phyloP scores from a whole-genome alignment of 2,329 filamentous ascomycete genomes.

The Fusarium sulawesiense region DNA sequence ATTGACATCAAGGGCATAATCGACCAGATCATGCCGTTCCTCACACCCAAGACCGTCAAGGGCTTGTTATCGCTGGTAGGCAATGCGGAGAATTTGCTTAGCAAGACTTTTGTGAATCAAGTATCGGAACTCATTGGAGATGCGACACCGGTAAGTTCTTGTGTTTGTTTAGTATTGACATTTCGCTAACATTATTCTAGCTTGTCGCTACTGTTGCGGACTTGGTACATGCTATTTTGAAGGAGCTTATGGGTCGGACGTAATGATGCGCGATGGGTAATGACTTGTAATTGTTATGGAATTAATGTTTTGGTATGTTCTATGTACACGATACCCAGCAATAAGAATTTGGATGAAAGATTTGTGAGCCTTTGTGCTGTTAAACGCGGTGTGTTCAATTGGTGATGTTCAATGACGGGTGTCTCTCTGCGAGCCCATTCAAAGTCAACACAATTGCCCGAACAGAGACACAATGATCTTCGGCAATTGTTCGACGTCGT shows the following conservation, averaged over 20 bases:
- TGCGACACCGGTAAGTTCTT: slow-evolving; percentile 38
- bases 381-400: no score
- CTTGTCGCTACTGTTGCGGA: slow-evolving; percentile 51
- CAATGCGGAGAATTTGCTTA: slow-evolving; percentile 55
- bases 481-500: fast-evolving
- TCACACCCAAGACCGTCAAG: slow-evolving; percentile 55
- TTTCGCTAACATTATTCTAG: slow-evolving; percentile 21
- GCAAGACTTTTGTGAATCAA: slow-evolving; percentile 55
- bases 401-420: no score
- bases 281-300: neutral
- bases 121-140: slow-evolving; percentile 55
- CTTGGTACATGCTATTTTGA: slow-evolving; percentile 49
- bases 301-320: slow-evolving; percentile 1
- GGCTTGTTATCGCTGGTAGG: slow-evolving; percentile 46
- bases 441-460: fast-evolving
- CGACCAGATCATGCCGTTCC: slow-evolving; percentile 53
- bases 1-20: slow-evolving; percentile 54
- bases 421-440: no score
- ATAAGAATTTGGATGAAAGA: neutral
- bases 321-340: slow-evolving; percentile 1
- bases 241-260: slow-evolving; percentile 44
- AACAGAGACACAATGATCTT: neutral
- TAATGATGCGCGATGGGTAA: slow-evolving; percentile 10
- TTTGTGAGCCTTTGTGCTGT: no score
- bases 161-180: fast-evolving